phyloP scores from a whole-genome alignment of 148 eudicot genomes.

The Rhododendron ferrugineum region DNA sequence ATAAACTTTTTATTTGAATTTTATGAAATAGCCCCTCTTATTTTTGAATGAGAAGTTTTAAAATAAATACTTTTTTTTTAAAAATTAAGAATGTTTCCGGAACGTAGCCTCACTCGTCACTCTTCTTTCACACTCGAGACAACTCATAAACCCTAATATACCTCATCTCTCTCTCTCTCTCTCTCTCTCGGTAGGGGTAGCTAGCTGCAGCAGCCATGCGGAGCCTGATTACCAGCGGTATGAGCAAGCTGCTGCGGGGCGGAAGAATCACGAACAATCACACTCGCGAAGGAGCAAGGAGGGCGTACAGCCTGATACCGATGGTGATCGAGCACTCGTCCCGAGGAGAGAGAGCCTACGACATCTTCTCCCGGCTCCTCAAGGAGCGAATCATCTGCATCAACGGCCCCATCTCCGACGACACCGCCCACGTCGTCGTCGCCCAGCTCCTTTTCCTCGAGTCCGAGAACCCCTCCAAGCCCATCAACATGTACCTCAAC shows the following conservation, averaged over 20 bases:
- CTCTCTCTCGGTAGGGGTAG: background rate
- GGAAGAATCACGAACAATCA: background rate
- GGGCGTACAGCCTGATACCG: slow-evolving; percentile 62
- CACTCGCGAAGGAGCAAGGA: background rate
- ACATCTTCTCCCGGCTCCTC: slow-evolving; percentile 87
- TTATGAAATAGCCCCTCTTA: too few species aligned
- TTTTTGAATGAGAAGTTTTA: too few species aligned
- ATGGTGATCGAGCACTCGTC: slow-evolving; percentile 98
- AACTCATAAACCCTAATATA: background rate
- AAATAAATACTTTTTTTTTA: too few species aligned
- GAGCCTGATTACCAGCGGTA: slow-evolving; percentile 5
- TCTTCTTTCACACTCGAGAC: background rate
- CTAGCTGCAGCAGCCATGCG: background rate
- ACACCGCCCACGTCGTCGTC: slow-evolving; percentile 90
- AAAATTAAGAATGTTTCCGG: too few species aligned
- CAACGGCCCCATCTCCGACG: slow-evolving; percentile 85
- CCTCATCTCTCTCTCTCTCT: background rate
- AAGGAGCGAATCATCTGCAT: slow-evolving; percentile 91
- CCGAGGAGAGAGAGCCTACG: slow-evolving; percentile 89
- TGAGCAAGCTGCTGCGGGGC: background rate
- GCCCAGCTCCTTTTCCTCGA: slow-evolving; percentile 93
- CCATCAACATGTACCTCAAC: slow-evolving; percentile 86
- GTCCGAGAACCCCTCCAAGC: slow-evolving; percentile 93
- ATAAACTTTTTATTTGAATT: too few species aligned
- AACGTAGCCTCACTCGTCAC: background rate